Percentiles rank a stretch among this genome's conserved stretches.
Evolutionary conservation across 1,284 basidiomycete species (phyloP).

Genomic region (Ustilago cynodontis): DNA sequence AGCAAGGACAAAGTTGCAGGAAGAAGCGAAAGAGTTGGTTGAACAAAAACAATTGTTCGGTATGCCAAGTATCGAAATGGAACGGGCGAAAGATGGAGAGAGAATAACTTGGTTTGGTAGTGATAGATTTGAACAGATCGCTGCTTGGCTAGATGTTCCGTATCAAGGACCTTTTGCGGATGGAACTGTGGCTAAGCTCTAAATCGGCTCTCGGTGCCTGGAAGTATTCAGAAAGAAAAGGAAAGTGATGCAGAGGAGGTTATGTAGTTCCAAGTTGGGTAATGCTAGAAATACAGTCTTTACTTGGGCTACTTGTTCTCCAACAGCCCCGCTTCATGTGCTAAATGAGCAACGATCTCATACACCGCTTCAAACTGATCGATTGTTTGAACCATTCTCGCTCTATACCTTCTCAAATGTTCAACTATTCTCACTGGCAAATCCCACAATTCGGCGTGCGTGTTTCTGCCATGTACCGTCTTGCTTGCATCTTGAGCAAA

Average conservation of each 20-base stretch:
- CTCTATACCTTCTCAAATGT: conserved; percentile 53
- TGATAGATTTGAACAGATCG: conserved; percentile 60
- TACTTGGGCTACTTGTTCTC: neutral
- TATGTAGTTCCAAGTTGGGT: neutral
- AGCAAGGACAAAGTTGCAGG: conserved; percentile 21
- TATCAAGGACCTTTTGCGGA: conserved; percentile 60
- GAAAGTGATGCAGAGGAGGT: neutral
- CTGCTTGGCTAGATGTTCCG: conserved; percentile 44
- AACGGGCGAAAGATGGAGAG: conserved; percentile 30
- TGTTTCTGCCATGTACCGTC: neutral
- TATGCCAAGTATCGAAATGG: conserved; percentile 53
- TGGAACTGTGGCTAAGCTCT: conserved; percentile 43
- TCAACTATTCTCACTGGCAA: conserved; percentile 48
- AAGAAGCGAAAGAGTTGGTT: conserved; percentile 41
- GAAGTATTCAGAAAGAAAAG: neutral
- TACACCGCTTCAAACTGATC: conserved; percentile 54
- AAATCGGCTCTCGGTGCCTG: neutral
- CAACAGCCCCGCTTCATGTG: neutral
- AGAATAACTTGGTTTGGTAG: conserved; percentile 49
- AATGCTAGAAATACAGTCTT: neutral
- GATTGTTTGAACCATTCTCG: conserved; percentile 60
- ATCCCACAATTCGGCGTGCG: conserved; percentile 21
- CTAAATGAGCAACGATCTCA: conserved; percentile 22
- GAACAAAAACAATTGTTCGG: conserved; percentile 54
- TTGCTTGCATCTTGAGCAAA: neutral